Conservation (phyloP, 2,329 filamentous ascomycete species). For the Talaromyces sp. region DNA sequence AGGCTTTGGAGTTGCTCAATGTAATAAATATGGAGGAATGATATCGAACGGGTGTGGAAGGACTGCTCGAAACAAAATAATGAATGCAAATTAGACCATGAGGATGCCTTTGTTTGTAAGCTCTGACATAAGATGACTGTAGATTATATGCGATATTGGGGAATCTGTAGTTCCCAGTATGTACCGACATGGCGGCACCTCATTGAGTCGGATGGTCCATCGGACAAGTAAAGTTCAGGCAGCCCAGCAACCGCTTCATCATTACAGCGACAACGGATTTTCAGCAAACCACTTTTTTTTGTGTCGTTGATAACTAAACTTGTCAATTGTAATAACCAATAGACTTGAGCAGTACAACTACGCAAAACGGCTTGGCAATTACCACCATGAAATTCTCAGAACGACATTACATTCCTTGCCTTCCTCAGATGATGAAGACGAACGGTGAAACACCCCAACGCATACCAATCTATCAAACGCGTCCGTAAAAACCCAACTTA, state of each 20-base stretch:
- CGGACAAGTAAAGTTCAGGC: too few species aligned
- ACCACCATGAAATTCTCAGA: too few species aligned
- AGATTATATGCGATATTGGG: too few species aligned
- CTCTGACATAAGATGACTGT: neutral
- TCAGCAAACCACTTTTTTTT: neutral
- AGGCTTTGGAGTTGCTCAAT: neutral
- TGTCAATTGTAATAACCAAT: too few species aligned
- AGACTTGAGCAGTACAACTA: too few species aligned
- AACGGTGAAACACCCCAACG: neutral
- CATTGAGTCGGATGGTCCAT: too few species aligned
- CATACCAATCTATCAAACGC: neutral
- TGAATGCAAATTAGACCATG: neutral
- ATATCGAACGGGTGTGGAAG: neutral
- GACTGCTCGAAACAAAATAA: neutral
- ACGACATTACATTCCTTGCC: too few species aligned
- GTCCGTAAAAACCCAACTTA: neutral
- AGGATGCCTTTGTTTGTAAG: too few species aligned
- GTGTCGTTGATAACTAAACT: too few species aligned
- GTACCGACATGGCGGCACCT: too few species aligned
- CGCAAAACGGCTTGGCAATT: too few species aligned
- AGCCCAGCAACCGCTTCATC: neutral
- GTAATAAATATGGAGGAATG: neutral
- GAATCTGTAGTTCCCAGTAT: too few species aligned
- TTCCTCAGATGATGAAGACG: neutral
- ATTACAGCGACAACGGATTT: neutral